Evolutionary conservation across 768 basidiomycete genomes (phyloP).

Genomic region (Boletus tylopilopsis): DNA sequence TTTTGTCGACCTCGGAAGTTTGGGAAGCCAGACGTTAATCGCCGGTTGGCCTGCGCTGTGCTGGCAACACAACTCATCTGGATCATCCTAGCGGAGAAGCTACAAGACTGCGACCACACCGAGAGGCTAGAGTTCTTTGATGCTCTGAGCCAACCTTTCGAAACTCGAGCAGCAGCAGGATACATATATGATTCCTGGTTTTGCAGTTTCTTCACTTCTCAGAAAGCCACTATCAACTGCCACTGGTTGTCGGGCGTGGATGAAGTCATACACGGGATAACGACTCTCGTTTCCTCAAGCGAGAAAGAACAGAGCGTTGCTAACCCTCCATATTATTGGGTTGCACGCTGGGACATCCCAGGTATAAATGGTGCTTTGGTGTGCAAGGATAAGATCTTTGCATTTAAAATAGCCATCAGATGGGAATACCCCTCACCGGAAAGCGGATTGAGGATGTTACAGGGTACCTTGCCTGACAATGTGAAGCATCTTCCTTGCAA

Average conservation of each 20-base stretch:
- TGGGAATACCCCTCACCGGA: background rate
- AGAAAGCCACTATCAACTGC: background rate
- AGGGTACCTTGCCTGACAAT: too few species aligned
- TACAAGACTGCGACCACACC: background rate
- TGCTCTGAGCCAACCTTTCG: background rate
- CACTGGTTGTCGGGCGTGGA: background rate
- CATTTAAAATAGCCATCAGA: background rate
- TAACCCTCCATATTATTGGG: background rate
- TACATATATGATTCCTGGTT: background rate
- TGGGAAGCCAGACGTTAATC: fast-evolving
- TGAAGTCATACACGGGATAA: background rate
- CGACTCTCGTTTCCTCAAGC: background rate
- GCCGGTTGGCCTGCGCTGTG: fast-evolving
- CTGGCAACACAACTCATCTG: background rate
- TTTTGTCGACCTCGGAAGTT: background rate
- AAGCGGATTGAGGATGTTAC: background rate
- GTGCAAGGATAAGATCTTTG: background rate
- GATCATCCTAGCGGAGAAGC: background rate
- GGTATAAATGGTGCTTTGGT: background rate
- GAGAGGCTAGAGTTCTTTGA: background rate
- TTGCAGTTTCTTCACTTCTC: background rate
- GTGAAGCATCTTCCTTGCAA: too few species aligned
- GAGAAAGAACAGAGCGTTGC: background rate
- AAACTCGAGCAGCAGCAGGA: background rate
- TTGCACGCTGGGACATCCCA: background rate